Base-by-base conservation (phyloP, 2,329 filamentous ascomycete genomes). In the Ceratocystis colombiana region DNA sequence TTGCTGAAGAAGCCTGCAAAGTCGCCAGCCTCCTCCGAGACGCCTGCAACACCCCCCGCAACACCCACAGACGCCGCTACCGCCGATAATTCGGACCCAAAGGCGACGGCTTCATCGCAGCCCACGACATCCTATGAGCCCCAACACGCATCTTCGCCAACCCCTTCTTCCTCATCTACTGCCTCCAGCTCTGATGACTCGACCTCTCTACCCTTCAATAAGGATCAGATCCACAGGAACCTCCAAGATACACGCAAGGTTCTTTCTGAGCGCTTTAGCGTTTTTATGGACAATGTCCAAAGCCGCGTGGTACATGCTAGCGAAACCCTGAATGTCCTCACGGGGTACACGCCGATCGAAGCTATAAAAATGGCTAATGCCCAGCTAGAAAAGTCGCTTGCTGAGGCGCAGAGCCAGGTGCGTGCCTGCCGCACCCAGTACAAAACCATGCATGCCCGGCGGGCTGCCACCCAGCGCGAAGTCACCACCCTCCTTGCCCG, bases 341-440 rank as follows among this genome's bases (percentile, higher is more conserved):
- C 94, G 1, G 94, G 94, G 70, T 99, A 97, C 79, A 88, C 89
- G 0, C 86, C 88, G 55, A 97, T 99, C 74, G 92, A 96, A 75
- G 79, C 84, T 28, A 83, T 99, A 70, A 95, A 96, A 74, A 77
- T 79, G 8, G 84, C 88, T 67, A 97, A 97, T 75, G 81, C 85
- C 17, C 75, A 77, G 25, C 88, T 87, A 68, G 88, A 89, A 73
- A 70, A 74, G 8, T 78, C 79, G 48, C 83, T 88, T 37, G 77
- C 78, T 22, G 74, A 77, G 2, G 83, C 88, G 2, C 87, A 90
- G 70, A 73, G 77, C 25, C 80, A 79, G 22, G 88, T 97, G 64
- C 86, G 87, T 68, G 77, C 80, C 44, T 85, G 90, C 20, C 90
- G 94, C 69, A 79, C 83, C 62, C 81, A 81, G 62, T 96, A 97